A percentile compares a stretch with the other conserved stretches of the same genome.
Conservation (phyloP, 1,284 basidiomycete species). For the Ceratobasidium sp. region DNA sequence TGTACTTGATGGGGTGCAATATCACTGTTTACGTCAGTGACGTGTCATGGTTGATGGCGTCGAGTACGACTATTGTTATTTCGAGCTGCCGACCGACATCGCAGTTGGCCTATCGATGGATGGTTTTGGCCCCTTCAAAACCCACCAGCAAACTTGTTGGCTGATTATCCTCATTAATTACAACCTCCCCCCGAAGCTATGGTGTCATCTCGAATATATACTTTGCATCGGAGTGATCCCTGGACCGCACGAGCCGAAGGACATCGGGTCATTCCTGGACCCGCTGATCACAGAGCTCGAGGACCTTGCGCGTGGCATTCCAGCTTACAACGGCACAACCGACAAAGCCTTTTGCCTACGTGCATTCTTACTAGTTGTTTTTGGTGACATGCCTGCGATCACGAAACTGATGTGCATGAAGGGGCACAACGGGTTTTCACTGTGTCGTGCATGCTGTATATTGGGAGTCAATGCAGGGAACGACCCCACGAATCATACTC, state of each 20-base stretch:
- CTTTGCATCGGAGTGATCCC: constrained; percentile 46
- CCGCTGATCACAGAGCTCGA: constrained; percentile 44
- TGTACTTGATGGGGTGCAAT: constrained; percentile 45
- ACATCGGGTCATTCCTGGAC: constrained; percentile 45
- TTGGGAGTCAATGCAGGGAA: too few species aligned
- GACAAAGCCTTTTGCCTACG: constrained; percentile 38
- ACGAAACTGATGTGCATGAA: constrained; percentile 45
- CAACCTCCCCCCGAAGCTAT: constrained; percentile 45
- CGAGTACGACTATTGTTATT: constrained; percentile 13
- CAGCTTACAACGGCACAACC: constrained; percentile 28
- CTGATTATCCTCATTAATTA: constrained; percentile 47
- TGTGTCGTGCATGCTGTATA: constrained; percentile 46
- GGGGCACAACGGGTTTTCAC: constrained; percentile 43
- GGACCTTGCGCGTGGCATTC: constrained; percentile 42
- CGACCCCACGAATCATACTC: too few species aligned
- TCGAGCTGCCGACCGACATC: constrained; percentile 22
- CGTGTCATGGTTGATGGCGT: constrained; percentile 22
- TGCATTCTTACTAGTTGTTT: constrained; percentile 41
- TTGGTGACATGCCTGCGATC: constrained; percentile 47
- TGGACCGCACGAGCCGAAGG: constrained; percentile 43
- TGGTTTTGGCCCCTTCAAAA: constrained; percentile 38
- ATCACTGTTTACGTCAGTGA: constrained; percentile 3
- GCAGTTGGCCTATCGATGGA: constrained; percentile 43
- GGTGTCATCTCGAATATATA: constrained; percentile 41
- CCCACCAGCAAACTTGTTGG: constrained; percentile 44